Evolutionary conservation across 352 stramenopile genomes (phyloP).

Genomic region (Pythium volutum): DNA sequence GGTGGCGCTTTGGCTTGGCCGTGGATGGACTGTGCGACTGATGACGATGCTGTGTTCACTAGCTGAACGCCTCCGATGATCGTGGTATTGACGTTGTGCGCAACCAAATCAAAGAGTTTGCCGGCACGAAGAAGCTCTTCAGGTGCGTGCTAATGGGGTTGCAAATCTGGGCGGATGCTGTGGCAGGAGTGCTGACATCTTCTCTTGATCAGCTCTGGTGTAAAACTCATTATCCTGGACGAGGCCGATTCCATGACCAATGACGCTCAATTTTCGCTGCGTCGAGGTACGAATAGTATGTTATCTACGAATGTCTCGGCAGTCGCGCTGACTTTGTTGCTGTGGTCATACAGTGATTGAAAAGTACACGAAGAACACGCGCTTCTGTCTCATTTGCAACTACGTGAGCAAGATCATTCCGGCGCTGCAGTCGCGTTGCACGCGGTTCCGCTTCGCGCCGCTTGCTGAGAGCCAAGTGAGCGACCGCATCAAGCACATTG

Average conservation of each 20-base stretch:
- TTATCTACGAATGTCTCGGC: not conserved
- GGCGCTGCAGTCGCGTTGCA: slow-evolving; percentile 96
- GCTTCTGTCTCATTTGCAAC: slow-evolving; percentile 99
- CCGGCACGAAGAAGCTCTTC: slow-evolving; percentile 96
- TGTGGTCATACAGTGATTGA: slow-evolving; percentile 87
- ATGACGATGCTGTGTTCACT: not conserved
- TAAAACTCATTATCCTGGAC: slow-evolving; percentile 98
- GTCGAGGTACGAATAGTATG: slow-evolving; percentile 46
- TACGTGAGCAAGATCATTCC: slow-evolving; percentile 99
- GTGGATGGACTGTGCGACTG: not conserved
- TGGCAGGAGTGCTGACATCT: too few species aligned
- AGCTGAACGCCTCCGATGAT: slow-evolving; percentile 98
- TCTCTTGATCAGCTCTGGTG: slow-evolving; percentile 16
- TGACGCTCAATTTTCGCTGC: slow-evolving; percentile 96
- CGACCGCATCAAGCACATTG: slow-evolving; percentile 81
- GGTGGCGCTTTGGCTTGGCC: not conserved
- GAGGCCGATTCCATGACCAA: slow-evolving; percentile 98
- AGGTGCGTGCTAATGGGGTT: slow-evolving; percentile 34
- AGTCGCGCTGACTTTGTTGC: not conserved
- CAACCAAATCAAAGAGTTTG: slow-evolving; percentile 98
- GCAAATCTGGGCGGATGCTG: not conserved
- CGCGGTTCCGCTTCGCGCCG: slow-evolving; percentile 85
- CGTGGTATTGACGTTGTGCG: slow-evolving; percentile 96
- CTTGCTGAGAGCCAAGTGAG: slow-evolving; percentile 69
- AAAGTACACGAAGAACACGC: slow-evolving; percentile 97